These are phyloP conservation scores for Plectosphaerella plurivora DNA, from an alignment of 2,329 filamentous ascomycete species.

Conservation along the genomic window DNA sequence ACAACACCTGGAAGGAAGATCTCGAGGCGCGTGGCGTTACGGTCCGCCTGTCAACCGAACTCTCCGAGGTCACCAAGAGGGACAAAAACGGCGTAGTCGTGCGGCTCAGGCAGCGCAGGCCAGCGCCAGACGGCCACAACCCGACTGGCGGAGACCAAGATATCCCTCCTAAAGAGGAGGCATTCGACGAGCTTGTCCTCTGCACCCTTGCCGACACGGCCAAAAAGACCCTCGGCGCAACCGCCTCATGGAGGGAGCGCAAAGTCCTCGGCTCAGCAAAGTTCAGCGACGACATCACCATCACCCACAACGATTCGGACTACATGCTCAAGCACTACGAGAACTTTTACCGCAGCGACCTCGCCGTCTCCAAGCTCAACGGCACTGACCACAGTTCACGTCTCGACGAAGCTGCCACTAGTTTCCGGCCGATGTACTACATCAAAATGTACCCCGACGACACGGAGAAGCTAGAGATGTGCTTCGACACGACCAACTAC, in stretches of 20 bases:
- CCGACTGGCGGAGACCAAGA: constrained; percentile 33
- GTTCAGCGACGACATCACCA: constrained; percentile 61
- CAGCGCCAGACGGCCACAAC: constrained; percentile 22
- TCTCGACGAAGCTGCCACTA: constrained; percentile 35
- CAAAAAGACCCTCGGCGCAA: constrained; percentile 51
- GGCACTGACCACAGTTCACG: constrained; percentile 32
- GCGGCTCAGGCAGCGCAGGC: constrained; percentile 33
- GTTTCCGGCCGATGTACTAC: constrained; percentile 58
- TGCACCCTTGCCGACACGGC: constrained; percentile 59
- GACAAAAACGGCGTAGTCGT: constrained; percentile 47
- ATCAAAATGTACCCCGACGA: constrained; percentile 53
- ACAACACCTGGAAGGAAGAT: constrained; percentile 51
- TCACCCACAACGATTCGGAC: constrained; percentile 58
- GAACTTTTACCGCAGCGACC: constrained; percentile 44
- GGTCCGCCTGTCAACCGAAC: constrained; percentile 50
- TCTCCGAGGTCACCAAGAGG: constrained; percentile 44
- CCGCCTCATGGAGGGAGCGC: constrained; percentile 53
- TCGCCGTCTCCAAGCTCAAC: constrained; percentile 35
- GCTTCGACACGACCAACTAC: constrained; percentile 68
- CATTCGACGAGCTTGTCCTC: constrained; percentile 59
- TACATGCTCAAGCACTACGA: constrained; percentile 66
- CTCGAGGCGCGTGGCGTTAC: constrained; percentile 48
- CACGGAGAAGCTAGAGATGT: constrained; percentile 56
- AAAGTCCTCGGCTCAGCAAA: constrained; percentile 63
- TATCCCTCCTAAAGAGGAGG: constrained; percentile 49